Evolutionary conservation across 805 yeast species (phyloP), one percentile per base, ranked within the genome.

Genomic region (Wickerhamomyces ciferrii): DNA sequence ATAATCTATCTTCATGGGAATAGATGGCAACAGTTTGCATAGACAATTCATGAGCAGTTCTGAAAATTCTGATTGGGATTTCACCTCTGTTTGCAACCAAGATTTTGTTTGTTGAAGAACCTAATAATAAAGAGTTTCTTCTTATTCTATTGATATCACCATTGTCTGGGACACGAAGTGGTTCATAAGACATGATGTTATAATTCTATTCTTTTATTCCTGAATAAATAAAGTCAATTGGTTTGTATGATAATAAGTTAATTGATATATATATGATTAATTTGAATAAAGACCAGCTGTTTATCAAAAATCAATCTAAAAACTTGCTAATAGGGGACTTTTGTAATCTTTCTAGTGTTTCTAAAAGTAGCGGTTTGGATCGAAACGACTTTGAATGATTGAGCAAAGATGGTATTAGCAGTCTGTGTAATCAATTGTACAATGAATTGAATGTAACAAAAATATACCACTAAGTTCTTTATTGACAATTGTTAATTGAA

Each of bases 11-110:
- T 70, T 94, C 97, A 65, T 92, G 96, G 32, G 97, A 90, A 68
- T 90, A 92, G 62, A 92, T 85, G 41, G 98, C 99, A 38, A 94
- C 97, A 0, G 99, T 91, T 62, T 87, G 90, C 96, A 94, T 88
- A 20, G 96, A 86, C 61, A 92, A 75, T 69, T 92, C 99, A 70
- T 94, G 99, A 50, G 99, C 99, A 34, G 97, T 84, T 71, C 99
- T 81, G 71, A 92, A 92, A 65, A 92, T 91, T 70, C 94, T 71
- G 61, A 84, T 83, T 39, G 92, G 92, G 58, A 85, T 85, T 67
- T 86, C 92, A 58, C 92, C 94, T 71, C 94, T 74, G 71, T 84
- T 85, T 53, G 92, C 92, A 37, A 87, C 94, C 52, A 87, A 71
- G 61, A 86, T 78, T 72, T 82, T 81, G 66, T 67, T 68, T 43